Evolutionary conservation across 2,329 filamentous ascomycete species (phyloP), one percentile per base, ranked within the genome.

Genomic region (Metarhizium humberi): DNA sequence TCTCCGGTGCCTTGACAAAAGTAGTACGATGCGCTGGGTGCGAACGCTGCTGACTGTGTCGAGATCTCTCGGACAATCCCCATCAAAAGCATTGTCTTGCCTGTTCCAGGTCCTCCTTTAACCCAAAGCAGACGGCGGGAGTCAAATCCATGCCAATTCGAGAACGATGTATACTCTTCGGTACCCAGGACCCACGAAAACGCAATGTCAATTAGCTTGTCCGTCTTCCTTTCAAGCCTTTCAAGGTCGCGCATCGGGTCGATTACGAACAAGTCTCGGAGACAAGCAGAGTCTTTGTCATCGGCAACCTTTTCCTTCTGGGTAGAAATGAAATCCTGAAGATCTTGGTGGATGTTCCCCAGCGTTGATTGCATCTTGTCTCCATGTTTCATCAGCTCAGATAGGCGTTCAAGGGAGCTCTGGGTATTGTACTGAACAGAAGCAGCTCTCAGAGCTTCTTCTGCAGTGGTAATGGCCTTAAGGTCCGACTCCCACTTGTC

Each of bases 1-100:
- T 75, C 64, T 30, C 36, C 56, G 1, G 67, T 70, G 16, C 64
- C 69, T 57, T 77, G 70, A 55, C 68, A 77, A 58, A 76, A 76
- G 62, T 73, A 73, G 60, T 66, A 72, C 0, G 59, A 58, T 11
- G 58, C 51, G 6, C 54, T 57, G 3, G 59, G 57, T 25, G 57
- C 40, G 13, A 58, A 53, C 2, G 52, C 45, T 30, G 54, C 50
- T 8, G 58, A 54, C 25, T 57, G 42, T 2, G 34, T 51, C 14
- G 50, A 51, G 36, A 69, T 50, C 49, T 69, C 57, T 29, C 67
- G 50, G 18, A 66, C 60, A 45, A 67, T 66, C 18, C 63, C 62
- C 18, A 60, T 65, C n/a, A 69, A 59, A 20, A 71, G 59, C 68
- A 71, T 72, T 0, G 68, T 71, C 55, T 72, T 72, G 32, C 69